Conservation (phyloP, 305 asterid species). For the Salvia sclarea region DNA sequence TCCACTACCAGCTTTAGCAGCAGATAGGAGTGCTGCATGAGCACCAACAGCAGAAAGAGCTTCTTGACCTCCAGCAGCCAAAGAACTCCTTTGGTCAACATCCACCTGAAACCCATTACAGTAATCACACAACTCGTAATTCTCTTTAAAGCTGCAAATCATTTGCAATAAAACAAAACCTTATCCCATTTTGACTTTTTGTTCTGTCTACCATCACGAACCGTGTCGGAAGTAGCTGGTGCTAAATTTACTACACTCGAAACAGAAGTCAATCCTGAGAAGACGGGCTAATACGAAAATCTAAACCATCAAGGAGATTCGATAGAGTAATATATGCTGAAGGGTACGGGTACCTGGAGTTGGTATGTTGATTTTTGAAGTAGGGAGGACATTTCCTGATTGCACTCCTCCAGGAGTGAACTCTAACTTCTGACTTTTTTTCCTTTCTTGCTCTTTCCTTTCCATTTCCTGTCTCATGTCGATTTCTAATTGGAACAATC, state of each 20-base stretch:
- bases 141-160: constrained; percentile 15
- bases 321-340: constrained; percentile 2
- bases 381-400: constrained; percentile 58
- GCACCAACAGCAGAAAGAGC: constrained; percentile 61
- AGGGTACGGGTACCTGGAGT: constrained; percentile 54
- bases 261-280: constrained; percentile 45
- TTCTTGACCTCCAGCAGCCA: constrained; percentile 57
- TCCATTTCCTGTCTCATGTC: constrained; percentile 83
- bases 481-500: constrained; percentile 58
- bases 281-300: constrained; percentile 8
- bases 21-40: constrained; percentile 70
- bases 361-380: constrained; percentile 64
- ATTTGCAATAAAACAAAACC: constrained; percentile 46
- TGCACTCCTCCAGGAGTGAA: constrained; percentile 80
- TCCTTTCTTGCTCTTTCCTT: constrained; percentile 89
- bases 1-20: constrained; percentile 92
- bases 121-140: constrained; percentile 21
- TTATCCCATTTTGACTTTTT: constrained; percentile 98
- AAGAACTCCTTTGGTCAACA: constrained; percentile 52
- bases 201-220: constrained; percentile 78
- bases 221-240: constrained; percentile 40
- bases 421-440: constrained; percentile 77
- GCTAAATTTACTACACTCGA: constrained; percentile 48
- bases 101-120: constrained; percentile 62
- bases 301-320: constrained; percentile 10